Evolutionary conservation across 2,329 filamentous ascomycete genomes (phyloP), one percentile per base, ranked within the genome.

Genomic region (Stylonectria norvegica): DNA sequence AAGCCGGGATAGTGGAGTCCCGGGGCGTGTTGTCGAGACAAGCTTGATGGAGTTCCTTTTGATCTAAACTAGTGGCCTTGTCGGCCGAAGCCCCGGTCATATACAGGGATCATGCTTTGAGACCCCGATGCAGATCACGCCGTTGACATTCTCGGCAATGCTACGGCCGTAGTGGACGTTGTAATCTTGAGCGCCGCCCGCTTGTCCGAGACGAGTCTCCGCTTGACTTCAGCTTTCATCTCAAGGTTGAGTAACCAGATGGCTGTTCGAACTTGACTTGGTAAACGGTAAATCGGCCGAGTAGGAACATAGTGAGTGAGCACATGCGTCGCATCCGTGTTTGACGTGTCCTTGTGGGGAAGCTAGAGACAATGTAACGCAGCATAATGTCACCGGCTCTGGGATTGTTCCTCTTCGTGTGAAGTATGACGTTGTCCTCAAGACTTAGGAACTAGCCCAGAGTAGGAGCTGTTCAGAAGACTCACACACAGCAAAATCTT

Each of bases 81-180:
- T 46, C 42, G 34, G 39, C 43, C 35, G 45, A 48, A 44, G 43
- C 51, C 47, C 51, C 52, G 42, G 45, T 40, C 39, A 11, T 19
- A 38, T 38, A 40, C 54, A 57, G 42, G 54, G 55, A 56, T 57
- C 47, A 50, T 45, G 54, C 50, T 53, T 20, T 5, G 48, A 55
- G 49, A 49, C 49, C 49, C 52, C 52, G 45, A 57, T 56, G 55
- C 41, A 57, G 54, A 57, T 57, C 55, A 57, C 50, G 42, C 52
- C 52, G 54, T 57, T 57, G 54, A 52, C 52, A 55, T 46, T 55
- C n/a, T 57, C 52, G 52, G 52, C 49, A 53, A 47, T 55, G 51
- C 30, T 37, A 40, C 36, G 36, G 39, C 40, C 34, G 38, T 34
- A 40, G 43, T 36, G 34, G 30, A 34, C 37, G 38, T 32, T 27